Percentiles rank a stretch among this genome's conserved stretches.
Conservation (phyloP, 768 basidiomycete genomes). For the Obba rivulosa region DNA sequence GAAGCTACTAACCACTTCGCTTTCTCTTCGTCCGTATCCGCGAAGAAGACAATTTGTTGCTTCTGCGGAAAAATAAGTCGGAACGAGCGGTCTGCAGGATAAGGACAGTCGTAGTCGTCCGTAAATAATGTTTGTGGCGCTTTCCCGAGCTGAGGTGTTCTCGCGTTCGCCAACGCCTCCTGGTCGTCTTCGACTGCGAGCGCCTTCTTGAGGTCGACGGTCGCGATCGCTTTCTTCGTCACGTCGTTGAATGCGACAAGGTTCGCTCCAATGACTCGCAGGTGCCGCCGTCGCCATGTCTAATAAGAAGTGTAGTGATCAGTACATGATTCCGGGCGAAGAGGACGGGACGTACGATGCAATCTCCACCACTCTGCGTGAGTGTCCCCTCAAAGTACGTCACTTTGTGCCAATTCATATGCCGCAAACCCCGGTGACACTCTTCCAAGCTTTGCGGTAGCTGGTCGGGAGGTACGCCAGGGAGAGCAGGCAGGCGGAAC, state of each 20-base stretch:
- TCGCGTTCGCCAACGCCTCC: constrained; percentile 41
- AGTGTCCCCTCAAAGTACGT: constrained; percentile 90
- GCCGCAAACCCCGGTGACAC: constrained; percentile 80
- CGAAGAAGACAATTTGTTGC: constrained; percentile 84
- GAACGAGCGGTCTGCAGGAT: constrained; percentile 80
- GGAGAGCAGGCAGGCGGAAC: constrained; percentile 84
- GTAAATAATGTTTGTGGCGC: constrained; percentile 33
- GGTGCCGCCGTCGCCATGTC: constrained; percentile 79
- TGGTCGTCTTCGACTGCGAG: constrained; percentile 73
- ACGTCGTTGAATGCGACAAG: constrained; percentile 90
- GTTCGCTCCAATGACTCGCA: constrained; percentile 81
- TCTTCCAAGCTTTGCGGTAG: constrained; percentile 93
- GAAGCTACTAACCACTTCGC: constrained; percentile 60
- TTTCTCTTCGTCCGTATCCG: constrained; percentile 89
- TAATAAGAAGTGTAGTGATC: constrained; percentile 22
- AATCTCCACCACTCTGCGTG: constrained; percentile 93
- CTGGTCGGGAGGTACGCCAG: constrained; percentile 71
- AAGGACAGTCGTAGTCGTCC: constrained; percentile 60
- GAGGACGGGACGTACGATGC: constrained; percentile 53
- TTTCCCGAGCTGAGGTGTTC: constrained; percentile 38
- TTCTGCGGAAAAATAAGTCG: constrained; percentile 71
- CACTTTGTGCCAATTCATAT: constrained; percentile 91
- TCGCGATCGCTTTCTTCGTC: constrained; percentile 83
- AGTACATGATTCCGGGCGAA: neutral
- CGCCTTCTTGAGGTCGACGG: constrained; percentile 88